Conservation (phyloP, 352 stramenopile species). For the Pythium dissotocum region DNA sequence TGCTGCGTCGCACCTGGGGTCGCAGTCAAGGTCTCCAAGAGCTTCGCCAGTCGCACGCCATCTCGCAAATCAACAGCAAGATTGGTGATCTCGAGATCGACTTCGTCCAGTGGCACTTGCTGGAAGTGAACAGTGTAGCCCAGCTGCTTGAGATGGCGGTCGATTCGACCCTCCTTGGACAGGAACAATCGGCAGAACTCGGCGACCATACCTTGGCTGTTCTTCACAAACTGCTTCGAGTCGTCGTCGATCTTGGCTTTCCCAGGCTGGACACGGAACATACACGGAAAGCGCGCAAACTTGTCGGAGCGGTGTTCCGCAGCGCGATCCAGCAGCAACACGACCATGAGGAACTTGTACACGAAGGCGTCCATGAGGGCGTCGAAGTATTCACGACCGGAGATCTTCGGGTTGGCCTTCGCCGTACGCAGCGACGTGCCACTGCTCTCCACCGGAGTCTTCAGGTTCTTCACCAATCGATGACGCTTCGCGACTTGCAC, state of each 20-base stretch:
- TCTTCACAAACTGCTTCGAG: slow-evolving; percentile 75
- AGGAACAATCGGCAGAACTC: slow-evolving; percentile 94
- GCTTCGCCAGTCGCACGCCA: slow-evolving; percentile 91
- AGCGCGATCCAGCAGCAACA: slow-evolving; percentile 92
- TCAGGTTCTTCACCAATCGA: slow-evolving; percentile 71
- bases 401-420: slow-evolving; percentile 72
- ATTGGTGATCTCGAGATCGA: slow-evolving; percentile 92
- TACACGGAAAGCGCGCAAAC: slow-evolving; percentile 81
- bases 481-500: slow-evolving; percentile 57
- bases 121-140: slow-evolving; percentile 89
- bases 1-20: slow-evolving; percentile 10
- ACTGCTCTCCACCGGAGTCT: slow-evolving; percentile 58
- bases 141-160: slow-evolving; percentile 90
- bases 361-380: slow-evolving; percentile 89
- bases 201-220: slow-evolving; percentile 90
- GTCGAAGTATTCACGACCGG: slow-evolving; percentile 76
- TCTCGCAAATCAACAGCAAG: slow-evolving; percentile 96
- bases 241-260: slow-evolving; percentile 17
- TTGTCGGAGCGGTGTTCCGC: slow-evolving; percentile 74
- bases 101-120: slow-evolving; percentile 94
- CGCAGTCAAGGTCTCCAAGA: slow-evolving; percentile 90
- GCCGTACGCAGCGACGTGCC: slow-evolving; percentile 41
- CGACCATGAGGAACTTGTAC: slow-evolving; percentile 90
- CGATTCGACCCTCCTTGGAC: slow-evolving; percentile 92
- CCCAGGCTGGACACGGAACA: slow-evolving; percentile 76